phyloP scores from a whole-genome alignment of 768 basidiomycete species.

The Pulveroboletus sp. region DNA sequence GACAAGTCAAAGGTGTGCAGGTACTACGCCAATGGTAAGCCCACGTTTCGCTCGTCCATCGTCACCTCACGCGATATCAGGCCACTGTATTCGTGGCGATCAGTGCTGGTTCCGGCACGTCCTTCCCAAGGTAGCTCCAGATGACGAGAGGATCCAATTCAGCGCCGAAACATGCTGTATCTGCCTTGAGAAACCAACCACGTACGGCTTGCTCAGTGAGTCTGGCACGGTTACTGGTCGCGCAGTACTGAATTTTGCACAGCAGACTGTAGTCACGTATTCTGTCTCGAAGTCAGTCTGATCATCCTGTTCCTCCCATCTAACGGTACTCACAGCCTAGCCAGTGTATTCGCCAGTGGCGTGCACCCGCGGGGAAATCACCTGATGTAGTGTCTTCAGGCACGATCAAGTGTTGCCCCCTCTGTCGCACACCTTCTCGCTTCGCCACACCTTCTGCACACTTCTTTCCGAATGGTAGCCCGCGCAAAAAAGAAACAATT shows the following conservation, averaged over 20 bases:
- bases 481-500: slow-evolving; percentile 49
- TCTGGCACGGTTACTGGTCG: background rate
- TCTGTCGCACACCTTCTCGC: slow-evolving; percentile 65
- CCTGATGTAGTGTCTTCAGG: slow-evolving; percentile 51
- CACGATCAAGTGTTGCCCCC: slow-evolving; percentile 74
- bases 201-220: slow-evolving; percentile 68
- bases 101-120: slow-evolving; percentile 76
- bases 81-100: slow-evolving; percentile 68
- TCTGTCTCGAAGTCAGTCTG: slow-evolving; percentile 62
- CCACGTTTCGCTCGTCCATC: background rate
- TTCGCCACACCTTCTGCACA: slow-evolving; percentile 75
- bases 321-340: slow-evolving; percentile 3
- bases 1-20: slow-evolving; percentile 70
- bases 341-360: slow-evolving; percentile 81
- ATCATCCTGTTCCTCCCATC: background rate
- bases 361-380: slow-evolving; percentile 54
- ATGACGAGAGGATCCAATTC: slow-evolving; percentile 23
- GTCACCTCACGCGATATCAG: slow-evolving; percentile 32
- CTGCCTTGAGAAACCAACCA: slow-evolving; percentile 69
- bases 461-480: slow-evolving; percentile 55
- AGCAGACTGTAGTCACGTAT: slow-evolving; percentile 77
- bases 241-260: slow-evolving; percentile 6
- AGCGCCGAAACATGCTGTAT: slow-evolving; percentile 63
- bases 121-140: slow-evolving; percentile 17
- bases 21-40: slow-evolving; percentile 59